Percentiles rank a stretch among this genome's conserved stretches.
Conservation (phyloP, 495 filamentous ascomycete species). For the Podospora tetraspora region DNA sequence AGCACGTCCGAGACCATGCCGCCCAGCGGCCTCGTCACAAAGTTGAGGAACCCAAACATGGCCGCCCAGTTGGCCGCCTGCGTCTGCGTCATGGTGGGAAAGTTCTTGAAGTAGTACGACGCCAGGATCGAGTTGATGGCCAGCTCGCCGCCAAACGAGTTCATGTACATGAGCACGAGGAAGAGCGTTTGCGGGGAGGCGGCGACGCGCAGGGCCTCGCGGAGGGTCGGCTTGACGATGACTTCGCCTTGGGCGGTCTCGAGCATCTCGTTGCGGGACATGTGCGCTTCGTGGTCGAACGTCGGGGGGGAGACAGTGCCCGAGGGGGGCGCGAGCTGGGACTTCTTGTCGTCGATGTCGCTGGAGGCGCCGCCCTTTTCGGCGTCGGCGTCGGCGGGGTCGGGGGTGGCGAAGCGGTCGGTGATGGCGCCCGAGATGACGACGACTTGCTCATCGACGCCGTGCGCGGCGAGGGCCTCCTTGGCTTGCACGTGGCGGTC, state of each 20-base stretch:
- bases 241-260: constrained; percentile 57
- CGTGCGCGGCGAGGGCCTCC: constrained; percentile 40
- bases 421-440: constrained; percentile 51
- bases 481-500: constrained; percentile 56
- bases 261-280: constrained; percentile 52
- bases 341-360: constrained; percentile 39
- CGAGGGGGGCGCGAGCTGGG: constrained; percentile 21
- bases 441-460: constrained; percentile 41
- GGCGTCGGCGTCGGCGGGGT: constrained; percentile 19
- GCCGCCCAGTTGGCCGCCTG: constrained; percentile 71
- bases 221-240: constrained; percentile 59
- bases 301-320: constrained; percentile 14
- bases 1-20: constrained; percentile 69
- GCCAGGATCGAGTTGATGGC: constrained; percentile 80
- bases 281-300: constrained; percentile 46
- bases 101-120: constrained; percentile 73
- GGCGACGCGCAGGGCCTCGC: constrained; percentile 53
- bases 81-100: constrained; percentile 68
- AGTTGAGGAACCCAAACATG: constrained; percentile 87
- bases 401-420: constrained; percentile 39
- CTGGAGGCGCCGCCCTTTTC: constrained; percentile 18
- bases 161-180: constrained; percentile 69
- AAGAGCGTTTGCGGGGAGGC: constrained; percentile 63
- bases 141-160: constrained; percentile 80
- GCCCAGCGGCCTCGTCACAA: constrained; percentile 67